Percentiles rank a stretch among this genome's conserved stretches.
phyloP scores from a whole-genome alignment of 1,284 basidiomycete genomes.

The Rhodotorula sp. region DNA sequence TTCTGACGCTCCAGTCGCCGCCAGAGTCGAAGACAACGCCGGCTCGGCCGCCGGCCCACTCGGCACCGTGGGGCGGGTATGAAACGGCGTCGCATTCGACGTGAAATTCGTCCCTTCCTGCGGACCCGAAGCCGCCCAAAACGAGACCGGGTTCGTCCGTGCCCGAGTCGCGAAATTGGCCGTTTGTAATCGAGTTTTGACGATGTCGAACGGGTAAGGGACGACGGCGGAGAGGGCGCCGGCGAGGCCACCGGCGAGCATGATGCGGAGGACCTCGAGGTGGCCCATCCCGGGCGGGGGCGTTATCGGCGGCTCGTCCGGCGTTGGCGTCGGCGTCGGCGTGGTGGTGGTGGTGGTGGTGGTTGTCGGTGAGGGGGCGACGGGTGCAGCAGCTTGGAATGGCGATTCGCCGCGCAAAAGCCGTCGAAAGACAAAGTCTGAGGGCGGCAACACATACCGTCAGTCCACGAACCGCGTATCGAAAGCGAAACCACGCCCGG shows the following conservation, averaged over 20 bases:
- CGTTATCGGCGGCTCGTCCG: not conserved
- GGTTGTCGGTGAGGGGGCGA: not conserved
- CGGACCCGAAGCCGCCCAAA: not conserved
- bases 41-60: not conserved
- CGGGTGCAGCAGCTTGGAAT: constrained; percentile 18
- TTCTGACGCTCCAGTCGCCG: too few relatives aligned
- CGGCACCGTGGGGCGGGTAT: not conserved
- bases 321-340: not conserved
- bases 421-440: constrained; percentile 43
- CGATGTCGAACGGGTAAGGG: constrained; percentile 46
- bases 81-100: constrained; percentile 18
- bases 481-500: too few relatives aligned
- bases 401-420: constrained; percentile 37
- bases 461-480: not conserved
- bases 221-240: constrained; percentile 43
- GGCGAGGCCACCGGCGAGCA: constrained; percentile 44
- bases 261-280: constrained; percentile 39
- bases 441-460: too few relatives aligned
- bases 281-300: constrained; percentile 19
- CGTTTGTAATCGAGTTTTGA: constrained; percentile 44
- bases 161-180: constrained; percentile 34
- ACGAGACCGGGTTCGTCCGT: constrained; percentile 9
- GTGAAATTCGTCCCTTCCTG: constrained; percentile 5
- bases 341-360: not conserved
- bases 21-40: too few relatives aligned